Conservation (phyloP, 257 asterid species). For the Solanum virginianum region DNA sequence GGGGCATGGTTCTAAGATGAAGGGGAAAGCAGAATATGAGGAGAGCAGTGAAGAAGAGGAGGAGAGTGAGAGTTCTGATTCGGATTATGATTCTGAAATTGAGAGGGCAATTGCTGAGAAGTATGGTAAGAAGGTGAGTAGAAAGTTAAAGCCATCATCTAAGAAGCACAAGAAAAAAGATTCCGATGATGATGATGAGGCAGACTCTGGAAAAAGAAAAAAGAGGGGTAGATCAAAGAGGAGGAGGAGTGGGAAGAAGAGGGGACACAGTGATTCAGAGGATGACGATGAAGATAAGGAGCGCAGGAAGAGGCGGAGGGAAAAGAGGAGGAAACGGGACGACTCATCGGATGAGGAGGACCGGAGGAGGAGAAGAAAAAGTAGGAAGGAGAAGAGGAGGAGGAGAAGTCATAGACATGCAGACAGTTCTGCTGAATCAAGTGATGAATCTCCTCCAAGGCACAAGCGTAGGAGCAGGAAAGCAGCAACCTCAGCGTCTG, state of each 20-base stretch:
- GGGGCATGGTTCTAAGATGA: constrained; percentile 11
- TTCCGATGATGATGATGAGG: constrained; percentile 23
- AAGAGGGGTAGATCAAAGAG: constrained; percentile 54
- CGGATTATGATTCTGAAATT: constrained; percentile 71
- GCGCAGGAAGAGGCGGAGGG: constrained; percentile 32
- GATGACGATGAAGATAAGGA: constrained; percentile 40
- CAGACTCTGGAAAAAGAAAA: constrained; percentile 21
- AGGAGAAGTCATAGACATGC: constrained; percentile 48
- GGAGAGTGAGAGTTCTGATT: constrained; percentile 67
- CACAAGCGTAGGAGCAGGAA: constrained; percentile 49
- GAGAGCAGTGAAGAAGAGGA: constrained; percentile 58
- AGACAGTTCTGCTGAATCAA: constrained; percentile 25
- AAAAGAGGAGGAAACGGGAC: constrained; percentile 39
- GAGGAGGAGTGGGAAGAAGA: constrained; percentile 44
- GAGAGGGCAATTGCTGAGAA: constrained; percentile 55
- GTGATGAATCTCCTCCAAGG: constrained; percentile 49
- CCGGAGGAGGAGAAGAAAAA: constrained; percentile 35
- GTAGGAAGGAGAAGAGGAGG: constrained; percentile 52
- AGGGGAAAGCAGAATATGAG: constrained; percentile 20
- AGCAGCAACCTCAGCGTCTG: constrained; percentile 19
- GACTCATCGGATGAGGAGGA: constrained; percentile 38
- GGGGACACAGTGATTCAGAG: constrained; percentile 26
- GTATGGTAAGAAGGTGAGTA: constrained; percentile 27
- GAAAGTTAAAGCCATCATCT: constrained; percentile 21
- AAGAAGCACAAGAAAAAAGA: constrained; percentile 21